A percentile compares a stretch with the other conserved stretches of the same genome.
phyloP scores from a whole-genome alignment of 148 eudicot species.

The Dysphania ambrosioides region DNA sequence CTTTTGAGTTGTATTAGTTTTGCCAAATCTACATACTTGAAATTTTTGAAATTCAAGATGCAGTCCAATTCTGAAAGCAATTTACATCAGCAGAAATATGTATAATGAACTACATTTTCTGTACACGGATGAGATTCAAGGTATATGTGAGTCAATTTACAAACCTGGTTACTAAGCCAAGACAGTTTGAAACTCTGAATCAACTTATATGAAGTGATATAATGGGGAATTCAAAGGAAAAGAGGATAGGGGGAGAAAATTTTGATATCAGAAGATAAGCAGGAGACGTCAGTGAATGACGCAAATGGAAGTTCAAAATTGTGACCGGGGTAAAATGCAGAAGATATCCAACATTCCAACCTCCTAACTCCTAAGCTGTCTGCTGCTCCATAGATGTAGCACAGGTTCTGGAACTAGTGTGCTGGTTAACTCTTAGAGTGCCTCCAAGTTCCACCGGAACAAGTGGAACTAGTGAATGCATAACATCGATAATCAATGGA shows the following conservation, averaged over 20 bases:
- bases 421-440: constrained; percentile 44
- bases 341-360: neutral
- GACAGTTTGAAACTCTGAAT: neutral
- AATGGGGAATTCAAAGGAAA: neutral
- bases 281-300: neutral
- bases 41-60: neutral
- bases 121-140: neutral
- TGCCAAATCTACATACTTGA: neutral
- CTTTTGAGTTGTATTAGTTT: neutral
- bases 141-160: constrained; percentile 17
- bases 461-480: constrained; percentile 80
- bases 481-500: constrained; percentile 78
- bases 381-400: constrained; percentile 6
- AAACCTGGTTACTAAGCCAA: neutral
- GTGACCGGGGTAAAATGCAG: neutral
- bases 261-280: neutral
- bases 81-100: neutral
- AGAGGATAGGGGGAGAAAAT: neutral
- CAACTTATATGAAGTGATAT: neutral
- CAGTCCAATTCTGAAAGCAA: neutral
- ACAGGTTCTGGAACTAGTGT: constrained; percentile 5
- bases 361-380: constrained; percentile 14
- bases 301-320: constrained; percentile 8
- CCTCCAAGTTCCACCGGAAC: constrained; percentile 85
- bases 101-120: constrained; percentile 2